Base-by-base conservation (phyloP, 1,284 basidiomycete genomes). In the Ganoderma lucidum region DNA sequence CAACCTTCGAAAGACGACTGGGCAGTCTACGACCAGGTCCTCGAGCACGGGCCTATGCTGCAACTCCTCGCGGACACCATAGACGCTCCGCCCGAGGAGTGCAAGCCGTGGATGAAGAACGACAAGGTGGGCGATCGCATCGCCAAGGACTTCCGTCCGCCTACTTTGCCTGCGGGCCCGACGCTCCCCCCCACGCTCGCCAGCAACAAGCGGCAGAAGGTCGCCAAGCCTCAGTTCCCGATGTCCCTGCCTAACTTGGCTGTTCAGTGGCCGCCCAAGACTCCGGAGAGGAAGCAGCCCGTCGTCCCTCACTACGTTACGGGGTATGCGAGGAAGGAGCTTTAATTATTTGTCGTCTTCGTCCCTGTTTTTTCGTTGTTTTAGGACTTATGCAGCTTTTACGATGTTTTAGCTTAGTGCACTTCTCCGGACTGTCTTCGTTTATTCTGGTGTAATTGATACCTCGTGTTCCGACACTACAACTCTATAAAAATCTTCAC, bases 61-160 rank as follows among this genome's bases (percentile, higher is more conserved):
- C 23, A 23, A 23, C 23, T 23, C 23, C 23, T 23, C 23, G 23
- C 23, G 23, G 23, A 23, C 23, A 23, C 23, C 23, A 23, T 23
- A 23, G 23, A 23, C 23, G 23, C 0, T 23, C 23, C 23, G 23
- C 23, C 23, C 23, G 23, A 23, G 23, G 23, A 23, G 23, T 23
- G 23, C 23, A 23, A 23, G 23, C 23, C 23, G 23, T 23, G 63
- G 63, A 4, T 2, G 51, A 2, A 0, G 6, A 17, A 23, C 12
- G 63, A 64, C 63, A 64, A 56, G 51, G 51, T 41, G 1, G 63
- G 63, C 14, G 63, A 64, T 6, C 55, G 55, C 19, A 19, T 56
- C 32, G 30, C 0, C 6, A 35, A 19, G 17, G 32, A 35, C 19
- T 37, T 8, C 55, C 15, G 17, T 35, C 55, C 30, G 1, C 55